A percentile compares a stretch with the other conserved stretches of the same genome.
These are phyloP conservation scores for Trichoderma sp. DNA, from an alignment of 2,329 filamentous ascomycete species.

Conservation along the genomic window DNA sequence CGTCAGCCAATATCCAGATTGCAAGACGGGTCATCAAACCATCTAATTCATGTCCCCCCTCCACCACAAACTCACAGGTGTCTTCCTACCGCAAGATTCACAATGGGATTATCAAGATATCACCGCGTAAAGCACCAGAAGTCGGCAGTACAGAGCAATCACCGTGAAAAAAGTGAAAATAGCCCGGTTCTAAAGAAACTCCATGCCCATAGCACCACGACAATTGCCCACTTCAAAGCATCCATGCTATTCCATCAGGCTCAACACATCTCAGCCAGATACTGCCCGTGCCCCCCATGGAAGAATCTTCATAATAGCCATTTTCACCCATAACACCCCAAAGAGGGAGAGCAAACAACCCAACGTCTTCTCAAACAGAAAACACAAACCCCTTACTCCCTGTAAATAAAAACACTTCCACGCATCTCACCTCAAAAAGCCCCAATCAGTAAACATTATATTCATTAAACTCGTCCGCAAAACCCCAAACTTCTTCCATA, in stretches of 20 bases:
- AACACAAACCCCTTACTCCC: not conserved
- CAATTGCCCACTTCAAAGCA: not conserved
- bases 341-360: not conserved
- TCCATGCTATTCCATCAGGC: not conserved
- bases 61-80: too few species aligned
- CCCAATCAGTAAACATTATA: not conserved
- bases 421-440: not conserved
- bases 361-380: not conserved
- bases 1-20: too few species aligned
- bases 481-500: not conserved
- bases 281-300: not conserved
- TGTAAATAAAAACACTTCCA: not conserved
- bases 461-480: not conserved
- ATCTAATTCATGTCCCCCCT: too few species aligned
- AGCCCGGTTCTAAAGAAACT: too few species aligned
- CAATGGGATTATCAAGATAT: too few species aligned
- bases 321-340: not conserved
- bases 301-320: not conserved
- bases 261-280: not conserved
- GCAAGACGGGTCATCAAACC: too few species aligned
- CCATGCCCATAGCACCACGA: not conserved
- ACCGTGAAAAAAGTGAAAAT: too few species aligned
- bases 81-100: too few species aligned
- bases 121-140: too few species aligned
- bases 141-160: too few species aligned